These are phyloP conservation scores for Botryotinia narcissicola DNA, from an alignment of 2,329 filamentous ascomycete species.

Conservation along the genomic window DNA sequence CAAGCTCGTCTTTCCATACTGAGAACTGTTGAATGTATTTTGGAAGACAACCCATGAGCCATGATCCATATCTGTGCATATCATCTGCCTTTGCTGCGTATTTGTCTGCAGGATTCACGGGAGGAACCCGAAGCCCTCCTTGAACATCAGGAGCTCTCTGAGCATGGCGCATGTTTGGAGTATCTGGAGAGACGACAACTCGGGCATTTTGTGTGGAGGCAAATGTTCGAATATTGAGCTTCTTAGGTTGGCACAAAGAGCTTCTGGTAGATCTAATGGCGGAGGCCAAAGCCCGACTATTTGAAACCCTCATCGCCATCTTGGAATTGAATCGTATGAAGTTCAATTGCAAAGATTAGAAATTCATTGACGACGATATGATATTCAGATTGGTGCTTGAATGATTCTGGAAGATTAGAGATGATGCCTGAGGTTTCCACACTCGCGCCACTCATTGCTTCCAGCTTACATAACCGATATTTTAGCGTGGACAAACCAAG, in stretches of 20 bases:
- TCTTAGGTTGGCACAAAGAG: slow-evolving; percentile 28
- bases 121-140: slow-evolving; percentile 69
- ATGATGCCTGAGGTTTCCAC: neutral
- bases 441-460: neutral
- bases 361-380: slow-evolving; percentile 19
- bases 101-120: slow-evolving; percentile 92
- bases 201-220: slow-evolving; percentile 40
- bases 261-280: slow-evolving; percentile 53
- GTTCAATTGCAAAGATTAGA: slow-evolving; percentile 35
- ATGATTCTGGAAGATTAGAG: neutral
- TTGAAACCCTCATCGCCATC: slow-evolving; percentile 61
- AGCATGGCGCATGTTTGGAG: slow-evolving; percentile 66
- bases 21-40: slow-evolving; percentile 99
- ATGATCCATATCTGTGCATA: slow-evolving; percentile 92
- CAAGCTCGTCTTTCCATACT: slow-evolving; percentile 98
- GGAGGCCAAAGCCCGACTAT: slow-evolving; percentile 55
- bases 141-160: slow-evolving; percentile 45
- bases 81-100: slow-evolving; percentile 82
- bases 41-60: slow-evolving; percentile 92
- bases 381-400: slow-evolving; percentile 14
- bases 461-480: slow-evolving; percentile 13
- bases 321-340: slow-evolving; percentile 39
- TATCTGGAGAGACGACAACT: slow-evolving; percentile 51
- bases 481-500: slow-evolving; percentile 11
- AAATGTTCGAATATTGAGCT: slow-evolving; percentile 38